A percentile compares a stretch with the other conserved stretches of the same genome.
Conservation (phyloP, 257 asterid genomes). For the Solanum sejunctum region DNA sequence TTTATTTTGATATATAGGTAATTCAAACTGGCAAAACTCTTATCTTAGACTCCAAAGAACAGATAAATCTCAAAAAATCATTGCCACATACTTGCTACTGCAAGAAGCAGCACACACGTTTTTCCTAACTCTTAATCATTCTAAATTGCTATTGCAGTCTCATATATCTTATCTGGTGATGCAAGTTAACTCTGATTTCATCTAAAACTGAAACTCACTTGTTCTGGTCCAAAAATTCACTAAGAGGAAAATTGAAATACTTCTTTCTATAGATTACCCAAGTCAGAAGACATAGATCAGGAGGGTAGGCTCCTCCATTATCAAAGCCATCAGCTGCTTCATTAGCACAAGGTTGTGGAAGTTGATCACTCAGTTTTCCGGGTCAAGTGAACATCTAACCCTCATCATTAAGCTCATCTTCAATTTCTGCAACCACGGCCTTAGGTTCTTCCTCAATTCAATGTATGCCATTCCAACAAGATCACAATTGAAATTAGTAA, state of each 20-base stretch:
- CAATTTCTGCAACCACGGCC: conserved; percentile 70
- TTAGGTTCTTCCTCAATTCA: conserved; percentile 57
- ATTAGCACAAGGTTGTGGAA: conserved; percentile 54
- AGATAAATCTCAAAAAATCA: background rate
- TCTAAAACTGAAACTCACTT: background rate
- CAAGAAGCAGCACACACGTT: background rate
- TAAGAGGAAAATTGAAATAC: background rate
- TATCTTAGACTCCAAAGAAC: background rate
- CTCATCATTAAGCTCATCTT: conserved; percentile 69
- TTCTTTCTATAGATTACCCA: conserved; percentile 15
- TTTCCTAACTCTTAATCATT: background rate
- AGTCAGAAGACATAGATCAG: conserved; percentile 62
- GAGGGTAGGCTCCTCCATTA: conserved; percentile 70
- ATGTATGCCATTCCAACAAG: conserved; percentile 69
- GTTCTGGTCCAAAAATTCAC: background rate
- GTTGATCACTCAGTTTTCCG: conserved; percentile 56
- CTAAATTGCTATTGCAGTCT: background rate
- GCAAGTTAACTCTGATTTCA: background rate
- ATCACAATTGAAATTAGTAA: conserved; percentile 50
- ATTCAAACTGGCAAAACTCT: background rate
- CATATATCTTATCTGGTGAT: background rate
- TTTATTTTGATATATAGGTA: background rate
- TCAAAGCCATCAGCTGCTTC: conserved; percentile 68
- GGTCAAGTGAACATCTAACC: conserved; percentile 64
- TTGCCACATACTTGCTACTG: background rate